phyloP scores from a whole-genome alignment of 164 flowering plant genomes.

The Kingdonia uniflora region DNA sequence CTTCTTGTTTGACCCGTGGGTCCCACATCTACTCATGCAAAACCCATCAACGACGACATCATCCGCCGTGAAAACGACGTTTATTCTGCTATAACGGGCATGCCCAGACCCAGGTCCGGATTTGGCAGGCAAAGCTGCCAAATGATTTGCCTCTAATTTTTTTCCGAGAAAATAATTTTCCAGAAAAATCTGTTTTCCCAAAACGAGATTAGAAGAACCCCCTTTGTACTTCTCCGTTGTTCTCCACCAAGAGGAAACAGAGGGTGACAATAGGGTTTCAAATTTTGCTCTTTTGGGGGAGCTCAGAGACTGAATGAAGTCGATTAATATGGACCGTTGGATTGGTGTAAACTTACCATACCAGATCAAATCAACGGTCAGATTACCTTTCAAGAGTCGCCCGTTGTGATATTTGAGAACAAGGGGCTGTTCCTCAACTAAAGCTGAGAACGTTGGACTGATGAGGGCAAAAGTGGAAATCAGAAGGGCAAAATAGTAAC shows the following conservation, averaged over 20 bases:
- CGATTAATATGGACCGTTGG: conserved; percentile 52
- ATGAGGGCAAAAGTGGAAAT: no score
- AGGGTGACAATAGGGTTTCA: no score
- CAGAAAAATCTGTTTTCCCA: conserved; percentile 41
- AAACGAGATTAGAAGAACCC: conserved; percentile 23
- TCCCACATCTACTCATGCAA: conserved; percentile 43
- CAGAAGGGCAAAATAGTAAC: no score
- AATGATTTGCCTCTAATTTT: conserved; percentile 21
- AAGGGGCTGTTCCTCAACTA: conserved; percentile 17
- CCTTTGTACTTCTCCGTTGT: conserved; percentile 46
- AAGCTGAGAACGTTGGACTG: not conserved
- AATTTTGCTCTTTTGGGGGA: no score
- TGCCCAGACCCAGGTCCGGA: not conserved
- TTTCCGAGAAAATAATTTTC: conserved; percentile 48
- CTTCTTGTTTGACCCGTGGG: conserved; percentile 31
- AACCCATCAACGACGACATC: conserved; percentile 52
- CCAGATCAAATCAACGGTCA: conserved; percentile 50
- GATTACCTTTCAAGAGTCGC: conserved; percentile 40
- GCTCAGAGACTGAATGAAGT: conserved; percentile 47
- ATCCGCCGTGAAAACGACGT: conserved; percentile 42
- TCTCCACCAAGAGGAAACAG: conserved; percentile 58
- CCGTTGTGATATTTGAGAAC: conserved; percentile 59
- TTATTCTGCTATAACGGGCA: conserved; percentile 17
- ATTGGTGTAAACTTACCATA: conserved; percentile 26
- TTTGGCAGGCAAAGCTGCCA: conserved; percentile 28